Evolutionary conservation across 306 rosid genomes (phyloP), one percentile per base, ranked within the genome.

Genomic region (Astragalus glycyphyllos): DNA sequence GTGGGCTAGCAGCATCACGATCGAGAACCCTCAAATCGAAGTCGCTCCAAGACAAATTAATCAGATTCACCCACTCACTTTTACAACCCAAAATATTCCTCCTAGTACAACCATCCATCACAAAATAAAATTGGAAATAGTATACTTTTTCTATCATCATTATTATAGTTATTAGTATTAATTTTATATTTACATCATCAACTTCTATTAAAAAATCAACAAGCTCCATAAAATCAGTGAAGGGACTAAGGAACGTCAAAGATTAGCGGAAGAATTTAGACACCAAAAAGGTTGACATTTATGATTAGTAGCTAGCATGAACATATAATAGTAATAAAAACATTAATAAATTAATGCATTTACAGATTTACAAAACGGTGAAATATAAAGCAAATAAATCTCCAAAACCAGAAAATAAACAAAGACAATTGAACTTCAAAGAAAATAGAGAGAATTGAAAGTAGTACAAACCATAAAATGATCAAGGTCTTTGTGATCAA

Each of bases 401-500:
- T n/a, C n/a, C n/a, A n/a, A n/a, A n/a, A n/a, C n/a, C n/a, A n/a
- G n/a, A n/a, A n/a, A n/a, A n/a, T n/a, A 44, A 35, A 5, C 37
- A 10, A 41, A 26, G 8, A 2, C 37, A 4, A 10, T 37, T 48
- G 50, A 29, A 64, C n/a, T n/a, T n/a, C n/a, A 14, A 57, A 11
- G 5, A 48, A 42, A 47, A 58, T 12, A 55, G 0, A 59, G 2
- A 15, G 8, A 17, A 44, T 2, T 34, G 49, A 72, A 32, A 34
- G n/a, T 31, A 38, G 2, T 0, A 73, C 65, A 40, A 50, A 90
- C 95, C 95, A 90, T 90, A 68, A 90, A 90, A 61, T 84, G 85
- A 82, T 90, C 94, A 44, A 90, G 97, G 40, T 88, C 97, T 78
- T 88, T 90, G 58, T 83, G 86, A 62, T 88, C 90, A 5, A 82